phyloP scores from a whole-genome alignment of 805 yeast species.

The Ogataea trehalophila region DNA sequence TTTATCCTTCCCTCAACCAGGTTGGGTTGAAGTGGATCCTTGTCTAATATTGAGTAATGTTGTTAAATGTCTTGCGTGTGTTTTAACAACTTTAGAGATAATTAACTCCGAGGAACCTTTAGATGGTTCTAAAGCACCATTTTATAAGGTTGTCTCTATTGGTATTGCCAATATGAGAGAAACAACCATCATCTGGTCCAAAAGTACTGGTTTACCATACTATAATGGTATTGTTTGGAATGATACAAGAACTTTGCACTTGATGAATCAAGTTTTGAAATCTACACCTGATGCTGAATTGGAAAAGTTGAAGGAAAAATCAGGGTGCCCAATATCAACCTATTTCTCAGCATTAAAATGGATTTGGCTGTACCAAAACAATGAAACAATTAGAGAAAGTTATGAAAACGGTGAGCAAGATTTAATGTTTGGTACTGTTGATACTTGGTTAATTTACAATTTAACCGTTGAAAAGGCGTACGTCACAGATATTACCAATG shows the following conservation, averaged over 20 bases:
- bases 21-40: constrained; percentile 95
- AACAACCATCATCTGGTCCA: constrained; percentile 86
- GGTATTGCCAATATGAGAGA: constrained; percentile 97
- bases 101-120: constrained; percentile 44
- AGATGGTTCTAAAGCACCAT: constrained; percentile 20
- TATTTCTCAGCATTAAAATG: constrained; percentile 89
- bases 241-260: constrained; percentile 78
- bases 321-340: constrained; percentile 86
- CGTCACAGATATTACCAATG: constrained; percentile 87
- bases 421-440: constrained; percentile 90
- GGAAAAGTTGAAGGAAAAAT: constrained; percentile 53
- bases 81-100: constrained; percentile 52
- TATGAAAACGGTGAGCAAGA: constrained; percentile 68
- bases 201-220: constrained; percentile 74
- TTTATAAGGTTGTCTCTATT: constrained; percentile 59
- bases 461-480: constrained; percentile 65
- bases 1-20: constrained; percentile 72
- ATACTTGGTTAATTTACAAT: constrained; percentile 88
- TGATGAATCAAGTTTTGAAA: constrained; percentile 58
- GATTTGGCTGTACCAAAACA: constrained; percentile 84
- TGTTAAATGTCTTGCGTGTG: constrained; percentile 63
- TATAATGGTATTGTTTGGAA: constrained; percentile 94
- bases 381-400: constrained; percentile 55
- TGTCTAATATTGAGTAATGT: constrained; percentile 76
- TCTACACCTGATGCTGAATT: constrained; percentile 51